phyloP scores from a whole-genome alignment of 1,284 basidiomycete genomes.

The Inonotus hispidus region DNA sequence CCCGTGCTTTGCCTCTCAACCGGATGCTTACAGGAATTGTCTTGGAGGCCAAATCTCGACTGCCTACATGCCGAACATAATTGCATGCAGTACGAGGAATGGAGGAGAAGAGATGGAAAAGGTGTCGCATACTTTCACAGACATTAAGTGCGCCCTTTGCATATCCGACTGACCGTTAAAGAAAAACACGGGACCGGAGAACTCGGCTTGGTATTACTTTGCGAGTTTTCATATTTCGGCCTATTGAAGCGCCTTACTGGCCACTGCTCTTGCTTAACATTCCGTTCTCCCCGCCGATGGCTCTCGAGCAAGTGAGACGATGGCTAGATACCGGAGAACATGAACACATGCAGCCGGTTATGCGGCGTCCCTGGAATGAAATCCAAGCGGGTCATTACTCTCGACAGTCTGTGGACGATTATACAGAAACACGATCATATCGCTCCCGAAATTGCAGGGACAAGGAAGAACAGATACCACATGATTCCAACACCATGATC shows the following conservation, averaged over 20 bases:
- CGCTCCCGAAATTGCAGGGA: too few species aligned
- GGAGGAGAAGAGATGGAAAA: background rate
- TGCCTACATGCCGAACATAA: background rate
- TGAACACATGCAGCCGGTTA: too few species aligned
- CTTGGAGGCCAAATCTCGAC: background rate
- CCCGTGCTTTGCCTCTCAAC: too few species aligned
- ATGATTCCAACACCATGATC: too few species aligned
- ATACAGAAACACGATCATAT: too few species aligned
- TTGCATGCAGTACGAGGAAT: background rate
- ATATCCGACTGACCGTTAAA: background rate
- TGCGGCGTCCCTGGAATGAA: too few species aligned
- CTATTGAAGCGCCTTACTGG: background rate
- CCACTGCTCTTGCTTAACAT: background rate
- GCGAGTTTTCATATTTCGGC: background rate
- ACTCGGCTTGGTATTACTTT: background rate
- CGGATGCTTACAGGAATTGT: too few species aligned
- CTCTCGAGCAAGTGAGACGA: too few species aligned
- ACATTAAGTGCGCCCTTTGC: background rate
- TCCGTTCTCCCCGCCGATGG: background rate
- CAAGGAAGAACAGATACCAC: too few species aligned
- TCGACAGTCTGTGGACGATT: too few species aligned
- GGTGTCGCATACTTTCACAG: background rate
- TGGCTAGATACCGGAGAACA: too few species aligned
- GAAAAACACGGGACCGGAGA: background rate
- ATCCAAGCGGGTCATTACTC: too few species aligned